Conservation (phyloP, 1,284 basidiomycete species). For the Thelephora terrestris region DNA sequence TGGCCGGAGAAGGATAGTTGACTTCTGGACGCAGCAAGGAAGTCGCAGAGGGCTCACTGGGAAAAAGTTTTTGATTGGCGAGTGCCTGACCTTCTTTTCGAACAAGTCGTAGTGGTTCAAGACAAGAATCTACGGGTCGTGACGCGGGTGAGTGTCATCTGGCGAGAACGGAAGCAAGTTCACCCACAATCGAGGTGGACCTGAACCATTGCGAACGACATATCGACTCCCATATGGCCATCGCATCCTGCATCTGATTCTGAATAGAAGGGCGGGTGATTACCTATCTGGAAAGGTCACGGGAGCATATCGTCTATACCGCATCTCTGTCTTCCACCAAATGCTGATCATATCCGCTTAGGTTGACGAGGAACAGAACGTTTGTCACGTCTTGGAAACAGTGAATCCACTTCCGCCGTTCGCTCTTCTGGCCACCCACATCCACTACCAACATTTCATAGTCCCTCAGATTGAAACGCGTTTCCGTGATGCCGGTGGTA, state of each 20-base stretch:
- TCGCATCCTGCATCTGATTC: constrained; percentile 95
- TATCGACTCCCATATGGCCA: constrained; percentile 94
- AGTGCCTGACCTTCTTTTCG: constrained; percentile 69
- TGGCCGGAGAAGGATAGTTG: constrained; percentile 19
- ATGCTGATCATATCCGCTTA: constrained; percentile 89
- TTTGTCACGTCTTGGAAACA: constrained; percentile 83
- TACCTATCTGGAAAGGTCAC: neutral
- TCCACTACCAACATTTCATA: constrained; percentile 84
- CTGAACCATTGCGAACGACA: constrained; percentile 92
- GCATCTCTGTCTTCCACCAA: constrained; percentile 89
- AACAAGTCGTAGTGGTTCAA: constrained; percentile 90
- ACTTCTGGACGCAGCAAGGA: neutral
- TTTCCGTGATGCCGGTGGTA: constrained; percentile 91
- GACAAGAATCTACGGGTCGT: constrained; percentile 67
- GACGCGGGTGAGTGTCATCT: constrained; percentile 1
- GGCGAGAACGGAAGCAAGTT: constrained; percentile 4
- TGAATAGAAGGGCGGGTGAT: constrained; percentile 19
- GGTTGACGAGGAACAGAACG: constrained; percentile 78
- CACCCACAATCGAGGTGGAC: constrained; percentile 75
- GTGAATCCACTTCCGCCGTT: constrained; percentile 84
- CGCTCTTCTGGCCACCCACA: constrained; percentile 85
- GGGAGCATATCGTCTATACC: constrained; percentile 33
- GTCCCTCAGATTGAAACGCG: constrained; percentile 65
- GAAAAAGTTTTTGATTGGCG: constrained; percentile 80
- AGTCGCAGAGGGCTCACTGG: constrained; percentile 31